phyloP scores from a whole-genome alignment of 1,139 yeast genomes.

The Kazachstania sp. region DNA sequence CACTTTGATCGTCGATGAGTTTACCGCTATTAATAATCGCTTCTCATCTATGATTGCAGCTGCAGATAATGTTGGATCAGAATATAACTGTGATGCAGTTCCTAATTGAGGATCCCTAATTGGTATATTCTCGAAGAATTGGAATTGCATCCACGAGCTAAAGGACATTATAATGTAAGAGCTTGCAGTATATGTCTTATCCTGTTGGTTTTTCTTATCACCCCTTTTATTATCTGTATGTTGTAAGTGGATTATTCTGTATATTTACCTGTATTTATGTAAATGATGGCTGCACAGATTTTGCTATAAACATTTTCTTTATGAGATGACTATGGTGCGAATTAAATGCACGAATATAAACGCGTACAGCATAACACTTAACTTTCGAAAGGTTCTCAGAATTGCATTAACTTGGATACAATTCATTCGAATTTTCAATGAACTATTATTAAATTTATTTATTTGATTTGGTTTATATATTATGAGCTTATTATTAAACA shows the following conservation, averaged over 20 bases:
- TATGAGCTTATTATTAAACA: slow-evolving; percentile 5
- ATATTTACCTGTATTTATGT: too few species aligned
- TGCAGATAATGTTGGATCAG: slow-evolving; percentile 65
- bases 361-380: too few species aligned
- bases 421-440: not conserved
- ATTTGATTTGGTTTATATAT: slow-evolving; percentile 5
- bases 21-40: slow-evolving; percentile 51
- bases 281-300: too few species aligned
- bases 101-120: slow-evolving; percentile 72
- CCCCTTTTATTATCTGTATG: too few species aligned
- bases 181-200: too few species aligned
- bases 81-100: slow-evolving; percentile 57
- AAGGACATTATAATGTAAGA: slow-evolving; percentile 31
- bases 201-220: too few species aligned
- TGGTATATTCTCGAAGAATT: slow-evolving; percentile 76
- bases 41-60: slow-evolving; percentile 41
- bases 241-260: too few species aligned
- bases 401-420: too few species aligned
- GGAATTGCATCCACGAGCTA: slow-evolving; percentile 76
- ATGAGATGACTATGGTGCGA: too few species aligned
- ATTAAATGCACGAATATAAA: too few species aligned
- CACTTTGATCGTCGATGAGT: slow-evolving; percentile 48
- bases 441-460: slow-evolving; percentile 6
- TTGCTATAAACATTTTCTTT: too few species aligned
- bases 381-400: not conserved